Base-by-base conservation (phyloP, 805 yeast species). In the Schwanniomyces pseudopolymorphus region DNA sequence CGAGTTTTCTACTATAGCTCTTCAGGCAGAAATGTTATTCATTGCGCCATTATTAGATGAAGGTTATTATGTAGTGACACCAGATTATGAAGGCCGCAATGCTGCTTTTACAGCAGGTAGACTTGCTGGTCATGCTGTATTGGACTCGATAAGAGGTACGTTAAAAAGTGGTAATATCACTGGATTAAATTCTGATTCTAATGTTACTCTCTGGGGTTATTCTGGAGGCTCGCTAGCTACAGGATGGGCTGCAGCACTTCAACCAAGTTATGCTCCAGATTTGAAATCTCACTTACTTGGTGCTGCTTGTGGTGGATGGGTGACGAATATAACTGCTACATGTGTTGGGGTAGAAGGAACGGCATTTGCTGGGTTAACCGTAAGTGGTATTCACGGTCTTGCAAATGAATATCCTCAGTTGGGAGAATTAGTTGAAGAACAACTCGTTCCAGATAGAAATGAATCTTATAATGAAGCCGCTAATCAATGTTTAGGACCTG, bases 221-320 rank as follows among this genome's bases (percentile, higher is more conserved):
- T 60, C 66, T 22, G 70, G 70, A 9, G 70, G 69, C 6, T 59
- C 69, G 2, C 44, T 64, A 21, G 62, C 68, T 10, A 42, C 63
- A 14, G 56, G 59, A 7, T 64, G 70, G 69, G 67, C 62, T 3
- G 56, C 63, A 5, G 49, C 52, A 9, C 46, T 62, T 19, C 64
- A 59, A 37, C 64, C 66, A 16, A 43, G 44, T 0, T 65, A 65
- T 38, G 69, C 70, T n/a, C 65, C 65, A 3, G 67, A 65, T 46
- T 35, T 44, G 13, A 9, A 10, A 3, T 13, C 27, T 3, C 40
- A 44, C 53, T 10, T 43, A 44, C 45, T 44, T 51, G 70, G 69
- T 21, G 62, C 59, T 3, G 68, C 68, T 1, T 33, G 62, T 22
- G 69, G 69, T 5, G 69, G 69, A 8, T 52, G 59, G 53, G 60